Base-by-base conservation (phyloP, 2,329 filamentous ascomycete genomes). In the Tolypocladium nubicola region DNA sequence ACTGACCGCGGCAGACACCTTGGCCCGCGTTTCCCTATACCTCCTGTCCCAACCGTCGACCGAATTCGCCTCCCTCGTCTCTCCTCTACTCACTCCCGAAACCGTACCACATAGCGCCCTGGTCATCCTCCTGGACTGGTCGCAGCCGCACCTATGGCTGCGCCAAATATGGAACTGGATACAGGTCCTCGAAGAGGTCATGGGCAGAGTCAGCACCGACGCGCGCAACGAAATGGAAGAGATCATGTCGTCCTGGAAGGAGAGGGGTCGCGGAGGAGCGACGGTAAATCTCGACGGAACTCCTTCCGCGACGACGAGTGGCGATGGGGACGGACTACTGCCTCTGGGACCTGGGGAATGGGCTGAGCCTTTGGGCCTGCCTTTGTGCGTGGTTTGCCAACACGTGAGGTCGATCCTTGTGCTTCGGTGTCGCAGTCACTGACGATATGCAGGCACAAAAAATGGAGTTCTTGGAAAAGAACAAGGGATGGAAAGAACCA, bases 121-220 rank as follows among this genome's bases (percentile, higher is more conserved):
- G 61, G 89, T 96, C 61, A 85, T 99, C 65, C 77, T 99, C n/a
- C 80, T 99, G 49, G 92, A 97, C 75, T 99, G 94, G 94, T 87
- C 89, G 58, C 85, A 94, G 68, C 94, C 94, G 16, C 96, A 94
- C 85, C 79, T 85, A 61, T 99, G 95, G 90, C 81, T 97, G 68
- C 84, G 90, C 59, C 88, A 96, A 72, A 77, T 99, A 58, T 83
- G 90, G 67, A 88, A 88, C 68, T 99, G 94, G 94, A 85, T 97
- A 60, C 81, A 90, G 52, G 80, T 97, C 35, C 76, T 99, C 62
- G 85, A 88, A 59, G 86, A 85, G 19, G 87, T 95, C 14, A 82
- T 93, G 57, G 78, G 86, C 58, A 88, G 84, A 37, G 80, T 94
- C 30, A 87, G 87, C 64, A 78, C 84, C 58, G 87, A 92, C 59